Evolutionary conservation across 441 rosid species (phyloP).

Genomic region (Macaranga tanarius): DNA sequence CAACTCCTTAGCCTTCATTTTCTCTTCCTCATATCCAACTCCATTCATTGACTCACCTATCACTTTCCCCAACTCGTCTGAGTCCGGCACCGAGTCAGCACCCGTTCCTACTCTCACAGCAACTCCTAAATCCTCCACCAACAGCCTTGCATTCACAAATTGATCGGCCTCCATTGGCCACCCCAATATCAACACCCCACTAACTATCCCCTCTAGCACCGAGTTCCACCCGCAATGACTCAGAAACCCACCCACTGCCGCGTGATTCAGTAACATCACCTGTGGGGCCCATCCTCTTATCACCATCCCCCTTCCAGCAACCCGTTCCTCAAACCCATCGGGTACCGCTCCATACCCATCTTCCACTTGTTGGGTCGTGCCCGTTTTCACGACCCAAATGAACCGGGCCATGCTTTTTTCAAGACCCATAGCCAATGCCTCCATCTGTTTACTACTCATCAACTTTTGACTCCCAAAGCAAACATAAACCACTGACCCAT

Average conservation of each 20-base stretch:
- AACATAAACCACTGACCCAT: constrained; percentile 45
- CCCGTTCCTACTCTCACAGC: constrained; percentile 46
- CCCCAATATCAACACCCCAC: constrained; percentile 42
- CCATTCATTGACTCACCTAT: constrained; percentile 32
- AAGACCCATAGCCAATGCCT: constrained; percentile 39
- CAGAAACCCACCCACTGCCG: constrained; percentile 50
- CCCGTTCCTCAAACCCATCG: constrained; percentile 36
- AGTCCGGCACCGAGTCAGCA: constrained; percentile 33
- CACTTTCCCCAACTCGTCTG: constrained; percentile 31
- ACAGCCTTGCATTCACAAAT: constrained; percentile 30
- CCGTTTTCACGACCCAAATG: constrained; percentile 39
- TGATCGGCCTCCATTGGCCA: constrained; percentile 68
- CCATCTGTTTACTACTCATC: constrained; percentile 35
- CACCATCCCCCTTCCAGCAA: constrained; percentile 33
- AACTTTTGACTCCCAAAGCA: constrained; percentile 54
- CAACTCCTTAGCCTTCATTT: constrained; percentile 30
- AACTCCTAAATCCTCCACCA: constrained; percentile 41
- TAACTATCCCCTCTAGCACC: constrained; percentile 40
- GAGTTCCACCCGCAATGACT: constrained; percentile 76
- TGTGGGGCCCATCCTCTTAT: constrained; percentile 63
- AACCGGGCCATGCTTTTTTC: constrained; percentile 44
- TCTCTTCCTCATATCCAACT: constrained; percentile 11
- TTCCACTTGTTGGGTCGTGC: constrained; percentile 4
- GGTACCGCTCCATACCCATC: too few relatives aligned
- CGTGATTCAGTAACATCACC: constrained; percentile 41